phyloP scores from a whole-genome alignment of 768 basidiomycete species.

The Tubosaeta sp. region DNA sequence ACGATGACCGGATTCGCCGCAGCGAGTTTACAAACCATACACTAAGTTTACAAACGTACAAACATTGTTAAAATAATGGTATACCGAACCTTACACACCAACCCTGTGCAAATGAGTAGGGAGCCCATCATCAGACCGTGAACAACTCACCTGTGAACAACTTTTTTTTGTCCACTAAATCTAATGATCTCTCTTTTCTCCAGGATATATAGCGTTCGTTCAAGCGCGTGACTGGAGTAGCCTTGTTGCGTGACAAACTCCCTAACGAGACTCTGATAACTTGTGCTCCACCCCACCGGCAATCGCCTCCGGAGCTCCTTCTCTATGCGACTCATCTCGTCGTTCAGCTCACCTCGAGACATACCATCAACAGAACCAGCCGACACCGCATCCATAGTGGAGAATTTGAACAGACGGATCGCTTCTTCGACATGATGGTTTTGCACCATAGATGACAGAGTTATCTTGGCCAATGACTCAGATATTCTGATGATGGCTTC shows the following conservation, averaged over 20 bases:
- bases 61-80: no score
- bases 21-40: no score
- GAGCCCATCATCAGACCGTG: background rate
- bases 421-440: conserved; percentile 97
- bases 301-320: conserved; percentile 77
- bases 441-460: conserved; percentile 79
- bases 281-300: conserved; percentile 95
- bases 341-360: conserved; percentile 86
- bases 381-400: conserved; percentile 98
- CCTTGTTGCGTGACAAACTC: conserved; percentile 95
- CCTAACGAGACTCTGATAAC: conserved; percentile 86
- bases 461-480: conserved; percentile 93
- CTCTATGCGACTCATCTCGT: conserved; percentile 89
- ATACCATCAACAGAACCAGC: conserved; percentile 92
- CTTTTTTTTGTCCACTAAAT: conserved; percentile 59
- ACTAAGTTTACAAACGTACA: no score
- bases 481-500: conserved; percentile 99
- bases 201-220: conserved; percentile 84
- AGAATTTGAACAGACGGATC: conserved; percentile 96
- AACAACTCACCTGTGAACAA: conserved; percentile 42
- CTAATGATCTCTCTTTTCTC: conserved; percentile 95
- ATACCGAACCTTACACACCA: conserved; percentile 18
- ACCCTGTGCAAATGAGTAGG: conserved; percentile 20
- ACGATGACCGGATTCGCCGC: background rate
- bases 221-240: conserved; percentile 85